Evolutionary conservation across 2,329 filamentous ascomycete genomes (phyloP), one percentile per base, ranked within the genome.

Genomic region (Metarhizium anisopliae): DNA sequence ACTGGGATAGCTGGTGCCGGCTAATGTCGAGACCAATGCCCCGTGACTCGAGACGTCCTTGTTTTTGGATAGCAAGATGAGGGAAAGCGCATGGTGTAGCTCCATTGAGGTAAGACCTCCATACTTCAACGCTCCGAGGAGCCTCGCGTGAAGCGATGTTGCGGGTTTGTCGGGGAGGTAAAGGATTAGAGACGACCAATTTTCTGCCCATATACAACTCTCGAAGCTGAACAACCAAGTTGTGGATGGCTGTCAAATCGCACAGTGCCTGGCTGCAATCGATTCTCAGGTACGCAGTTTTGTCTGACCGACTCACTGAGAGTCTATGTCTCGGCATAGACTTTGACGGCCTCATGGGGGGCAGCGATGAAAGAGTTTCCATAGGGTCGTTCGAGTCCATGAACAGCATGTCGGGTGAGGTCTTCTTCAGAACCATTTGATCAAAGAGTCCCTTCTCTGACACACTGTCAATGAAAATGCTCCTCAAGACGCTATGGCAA

Each of bases 361-460:
- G 76, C 0, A 80, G 63, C 60, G 54, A 68, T 58, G 58, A 73
- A 59, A 55, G 72, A 64, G 61, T 77, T 63, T 61, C 74, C 64
- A 55, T 70, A 57, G 51, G 71, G 61, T 63, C 53, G 0, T 67
- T 67, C 2, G 74, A 73, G 53, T 81, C 79, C 49, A 82, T 72
- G 54, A 81, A 81, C 4, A 81, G 67, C 74, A 81, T 80, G 40
- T 70, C 73, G 0, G 79, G 77, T 0, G 77, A 79, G 16, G 72
- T 69, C 50, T 70, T 72, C 8, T 71, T 71, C 2, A 82, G 63
- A 6, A 82, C 66, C 11, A 81, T 70, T 60, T 75, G 76, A 56
- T 81, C 77, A 56, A 76, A 81, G 0, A 81, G 64, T 0, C 76
- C 75, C 6, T 75, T 70, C 42, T 74, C 70, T 11, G 76, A 74